Percentiles rank a stretch among this genome's conserved stretches.
Conservation (phyloP, 768 basidiomycete species). For the Hemileccinum impolitum region DNA sequence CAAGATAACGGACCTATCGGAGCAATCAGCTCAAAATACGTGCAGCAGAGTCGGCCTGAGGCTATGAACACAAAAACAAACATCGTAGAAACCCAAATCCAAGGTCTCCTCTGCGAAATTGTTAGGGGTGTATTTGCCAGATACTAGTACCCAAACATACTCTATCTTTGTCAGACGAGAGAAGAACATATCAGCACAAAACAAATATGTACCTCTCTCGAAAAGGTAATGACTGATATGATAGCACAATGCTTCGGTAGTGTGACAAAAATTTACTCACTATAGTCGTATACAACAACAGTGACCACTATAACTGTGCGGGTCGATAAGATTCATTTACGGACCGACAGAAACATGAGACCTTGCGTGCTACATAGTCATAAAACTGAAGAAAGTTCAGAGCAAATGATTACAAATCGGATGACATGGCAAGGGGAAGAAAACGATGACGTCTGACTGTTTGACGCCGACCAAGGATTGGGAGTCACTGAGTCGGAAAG, state of each 20-base stretch:
- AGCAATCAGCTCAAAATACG: not conserved
- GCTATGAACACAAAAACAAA: not conserved
- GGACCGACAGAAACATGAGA: not conserved
- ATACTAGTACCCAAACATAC: too few relatives aligned
- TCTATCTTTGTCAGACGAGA: not conserved
- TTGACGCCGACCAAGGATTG: too few relatives aligned
- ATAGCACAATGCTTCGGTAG: not conserved
- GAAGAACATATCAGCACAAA: not conserved
- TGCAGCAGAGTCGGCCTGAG: too few relatives aligned
- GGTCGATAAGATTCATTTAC: not conserved
- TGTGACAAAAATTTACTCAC: not conserved
- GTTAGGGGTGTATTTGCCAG: not conserved
- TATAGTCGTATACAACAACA: not conserved
- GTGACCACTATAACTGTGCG: not conserved
- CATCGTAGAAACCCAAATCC: not conserved
- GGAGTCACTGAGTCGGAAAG: too few relatives aligned
- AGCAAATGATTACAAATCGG: not conserved
- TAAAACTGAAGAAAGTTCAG: not conserved
- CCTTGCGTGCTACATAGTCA: not conserved
- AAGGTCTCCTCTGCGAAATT: not conserved
- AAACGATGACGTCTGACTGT: too few relatives aligned
- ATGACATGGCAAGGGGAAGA: not conserved
- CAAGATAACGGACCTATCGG: not conserved
- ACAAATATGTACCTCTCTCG: not conserved
- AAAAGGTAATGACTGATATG: not conserved